Evolutionary conservation across 2,329 filamentous ascomycete genomes (phyloP).

Genomic region (Sporothrix curviconia): DNA sequence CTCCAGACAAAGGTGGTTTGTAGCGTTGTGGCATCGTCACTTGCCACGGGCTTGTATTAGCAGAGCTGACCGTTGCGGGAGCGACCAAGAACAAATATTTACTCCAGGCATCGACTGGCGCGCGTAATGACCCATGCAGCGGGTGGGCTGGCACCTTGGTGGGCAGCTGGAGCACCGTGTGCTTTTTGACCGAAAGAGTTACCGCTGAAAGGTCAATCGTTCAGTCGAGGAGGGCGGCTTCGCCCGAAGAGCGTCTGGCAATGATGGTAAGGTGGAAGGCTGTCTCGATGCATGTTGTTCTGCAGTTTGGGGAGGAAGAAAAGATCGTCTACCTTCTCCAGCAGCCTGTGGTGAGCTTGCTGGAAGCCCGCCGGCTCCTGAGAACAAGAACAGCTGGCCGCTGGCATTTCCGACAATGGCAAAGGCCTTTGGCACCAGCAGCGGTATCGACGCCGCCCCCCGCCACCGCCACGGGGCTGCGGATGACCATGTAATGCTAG

Average conservation of each 20-base stretch:
- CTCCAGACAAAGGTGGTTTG: constrained; percentile 15
- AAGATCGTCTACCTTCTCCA: constrained; percentile 47
- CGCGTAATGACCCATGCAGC: constrained; percentile 12
- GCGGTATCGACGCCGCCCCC: neutral
- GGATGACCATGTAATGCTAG: constrained; percentile 44
- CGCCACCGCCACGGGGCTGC: constrained; percentile 24
- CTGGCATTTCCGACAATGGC: constrained; percentile 44
- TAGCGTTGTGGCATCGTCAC: constrained; percentile 22
- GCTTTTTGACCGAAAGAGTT: neutral
- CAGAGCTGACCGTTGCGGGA: constrained; percentile 47
- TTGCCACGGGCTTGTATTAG: constrained; percentile 24
- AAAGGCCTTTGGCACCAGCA: constrained; percentile 26
- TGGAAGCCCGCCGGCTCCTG: constrained; percentile 22
- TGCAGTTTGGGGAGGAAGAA: constrained; percentile 31
- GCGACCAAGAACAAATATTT: constrained; percentile 48
- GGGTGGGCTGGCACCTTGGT: constrained; percentile 6
- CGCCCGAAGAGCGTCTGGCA: constrained; percentile 39
- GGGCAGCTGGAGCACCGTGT: neutral
- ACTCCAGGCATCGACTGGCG: constrained; percentile 11
- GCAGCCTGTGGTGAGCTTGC: constrained; percentile 31
- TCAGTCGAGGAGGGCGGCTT: constrained; percentile 25
- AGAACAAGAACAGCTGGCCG: constrained; percentile 43
- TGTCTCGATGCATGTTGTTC: neutral
- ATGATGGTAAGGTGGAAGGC: constrained; percentile 26
- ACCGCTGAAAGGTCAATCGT: neutral